phyloP scores from a whole-genome alignment of 164 flowering plant species.

The Saururus chinensis region DNA sequence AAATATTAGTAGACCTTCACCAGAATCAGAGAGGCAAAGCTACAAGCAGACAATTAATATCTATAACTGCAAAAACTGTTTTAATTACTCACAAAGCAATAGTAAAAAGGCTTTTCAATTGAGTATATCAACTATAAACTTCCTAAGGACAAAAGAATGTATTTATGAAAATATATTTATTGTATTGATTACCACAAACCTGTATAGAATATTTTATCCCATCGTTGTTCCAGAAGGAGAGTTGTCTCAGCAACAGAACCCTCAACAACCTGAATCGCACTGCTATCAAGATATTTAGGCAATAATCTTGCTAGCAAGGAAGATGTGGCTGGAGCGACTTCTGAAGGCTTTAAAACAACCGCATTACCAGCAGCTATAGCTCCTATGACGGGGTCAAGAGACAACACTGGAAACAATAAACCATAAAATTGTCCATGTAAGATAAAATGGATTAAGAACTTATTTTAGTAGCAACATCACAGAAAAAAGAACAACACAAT shows the following conservation, averaged over 20 bases:
- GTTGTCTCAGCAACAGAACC: constrained; percentile 44
- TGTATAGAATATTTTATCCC: constrained; percentile 60
- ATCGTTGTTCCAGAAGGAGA: constrained; percentile 40
- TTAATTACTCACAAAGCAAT: too few species aligned
- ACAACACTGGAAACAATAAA: constrained; percentile 36
- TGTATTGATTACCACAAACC: constrained; percentile 16
- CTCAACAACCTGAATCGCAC: constrained; percentile 38
- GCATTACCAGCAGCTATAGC: constrained; percentile 81
- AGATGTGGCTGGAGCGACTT: constrained; percentile 46
- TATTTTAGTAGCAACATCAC: not conserved
- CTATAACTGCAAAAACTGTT: too few species aligned
- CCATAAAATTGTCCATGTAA: not conserved
- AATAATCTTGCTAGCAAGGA: constrained; percentile 25
- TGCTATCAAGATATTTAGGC: constrained; percentile 30
- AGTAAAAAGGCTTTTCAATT: too few species aligned
- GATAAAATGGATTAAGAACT: not conserved
- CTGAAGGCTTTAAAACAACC: constrained; percentile 65
- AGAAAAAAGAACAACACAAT: not conserved
- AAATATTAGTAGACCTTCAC: too few species aligned
- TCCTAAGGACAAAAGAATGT: too few species aligned
- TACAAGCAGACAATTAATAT: too few species aligned
- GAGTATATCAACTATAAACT: too few species aligned
- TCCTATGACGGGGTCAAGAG: constrained; percentile 69
- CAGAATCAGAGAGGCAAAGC: too few species aligned
- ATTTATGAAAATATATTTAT: too few species aligned